Evolutionary conservation across 257 asterid species (phyloP).

Genomic region (Coffea canephora): DNA sequence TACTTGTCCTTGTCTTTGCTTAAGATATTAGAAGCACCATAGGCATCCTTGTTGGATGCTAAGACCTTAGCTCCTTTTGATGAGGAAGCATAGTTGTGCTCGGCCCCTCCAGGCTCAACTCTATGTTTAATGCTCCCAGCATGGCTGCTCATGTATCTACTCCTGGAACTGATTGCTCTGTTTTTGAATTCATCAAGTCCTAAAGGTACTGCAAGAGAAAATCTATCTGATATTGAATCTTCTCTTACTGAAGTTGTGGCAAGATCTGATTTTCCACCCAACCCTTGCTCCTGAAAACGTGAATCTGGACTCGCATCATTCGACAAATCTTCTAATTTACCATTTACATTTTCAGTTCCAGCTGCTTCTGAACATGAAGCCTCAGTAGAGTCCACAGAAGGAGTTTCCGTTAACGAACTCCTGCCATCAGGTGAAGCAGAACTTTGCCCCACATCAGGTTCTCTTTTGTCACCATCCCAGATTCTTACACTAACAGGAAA

Average conservation of each 20-base stretch:
- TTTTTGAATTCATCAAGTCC: slow-evolving; percentile 84
- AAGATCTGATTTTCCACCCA: slow-evolving; percentile 27
- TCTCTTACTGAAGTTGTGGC: slow-evolving; percentile 39
- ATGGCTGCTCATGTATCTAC: slow-evolving; percentile 37
- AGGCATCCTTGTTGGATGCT: slow-evolving; percentile 85
- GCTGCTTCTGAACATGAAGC: slow-evolving; percentile 19
- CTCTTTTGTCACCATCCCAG: slow-evolving; percentile 43
- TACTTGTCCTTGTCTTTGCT: slow-evolving; percentile 85
- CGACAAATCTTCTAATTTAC: slow-evolving; percentile 25
- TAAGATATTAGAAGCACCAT: slow-evolving; percentile 91
- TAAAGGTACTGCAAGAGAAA: slow-evolving; percentile 46
- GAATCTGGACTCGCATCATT: slow-evolving; percentile 23
- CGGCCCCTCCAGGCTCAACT: slow-evolving; percentile 91
- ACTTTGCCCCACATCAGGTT: slow-evolving; percentile 25
- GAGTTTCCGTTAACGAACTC: slow-evolving; percentile 26
- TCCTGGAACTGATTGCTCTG: slow-evolving; percentile 60
- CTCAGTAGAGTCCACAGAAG: slow-evolving; percentile 25
- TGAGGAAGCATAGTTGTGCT: slow-evolving; percentile 87
- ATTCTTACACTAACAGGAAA: slow-evolving; percentile 38
- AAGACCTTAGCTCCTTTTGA: slow-evolving; percentile 94
- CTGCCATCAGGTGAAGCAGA: slow-evolving; percentile 27
- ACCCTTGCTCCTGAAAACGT: slow-evolving; percentile 34
- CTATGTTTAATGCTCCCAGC: slow-evolving; percentile 66
- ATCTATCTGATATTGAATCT: slow-evolving; percentile 34
- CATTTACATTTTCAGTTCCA: slow-evolving; percentile 26